A percentile compares a stretch with the other conserved stretches of the same genome.
These are phyloP conservation scores for Acrodontium crateriforme DNA, from an alignment of 2,329 filamentous ascomycete genomes.

Conservation along the genomic window DNA sequence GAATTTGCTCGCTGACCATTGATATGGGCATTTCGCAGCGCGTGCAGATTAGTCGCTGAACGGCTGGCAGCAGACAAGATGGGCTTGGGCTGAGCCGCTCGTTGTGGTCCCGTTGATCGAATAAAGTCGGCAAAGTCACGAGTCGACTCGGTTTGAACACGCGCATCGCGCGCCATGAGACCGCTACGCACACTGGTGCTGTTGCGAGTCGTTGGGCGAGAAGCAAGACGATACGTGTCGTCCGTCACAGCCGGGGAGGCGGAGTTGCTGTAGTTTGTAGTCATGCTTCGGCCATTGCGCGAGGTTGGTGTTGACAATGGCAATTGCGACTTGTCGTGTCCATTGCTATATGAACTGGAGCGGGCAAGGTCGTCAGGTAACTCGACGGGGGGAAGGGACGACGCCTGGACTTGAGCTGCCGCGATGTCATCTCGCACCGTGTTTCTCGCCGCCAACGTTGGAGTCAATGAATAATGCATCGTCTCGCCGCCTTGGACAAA, in stretches of 20 bases:
- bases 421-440: no score
- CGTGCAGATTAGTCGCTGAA: conserved; percentile 11
- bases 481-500: conserved; percentile 34
- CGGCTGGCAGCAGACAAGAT: conserved; percentile 5
- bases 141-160: conserved; percentile 55
- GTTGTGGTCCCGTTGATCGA: conserved; percentile 60
- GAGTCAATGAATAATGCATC: conserved; percentile 37
- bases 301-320: no score
- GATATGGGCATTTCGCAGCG: conserved; percentile 8
- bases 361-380: no score
- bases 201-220: conserved; percentile 19
- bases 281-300: no score
- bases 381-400: no score
- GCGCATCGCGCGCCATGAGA: conserved; percentile 53
- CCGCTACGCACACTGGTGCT: conserved; percentile 19
- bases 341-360: no score
- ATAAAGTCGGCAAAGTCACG: conserved; percentile 84
- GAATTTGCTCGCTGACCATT: conserved; percentile 11
- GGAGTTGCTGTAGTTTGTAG: not conserved
- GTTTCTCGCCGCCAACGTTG: no score
- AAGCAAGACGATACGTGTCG: conserved; percentile 17
- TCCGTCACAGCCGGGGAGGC: conserved; percentile 1
- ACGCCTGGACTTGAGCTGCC: no score
- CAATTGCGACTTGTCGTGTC: no score
- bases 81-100: conserved; percentile 12